Conservation (phyloP, 805 yeast species). For the Candida morakotiae region DNA sequence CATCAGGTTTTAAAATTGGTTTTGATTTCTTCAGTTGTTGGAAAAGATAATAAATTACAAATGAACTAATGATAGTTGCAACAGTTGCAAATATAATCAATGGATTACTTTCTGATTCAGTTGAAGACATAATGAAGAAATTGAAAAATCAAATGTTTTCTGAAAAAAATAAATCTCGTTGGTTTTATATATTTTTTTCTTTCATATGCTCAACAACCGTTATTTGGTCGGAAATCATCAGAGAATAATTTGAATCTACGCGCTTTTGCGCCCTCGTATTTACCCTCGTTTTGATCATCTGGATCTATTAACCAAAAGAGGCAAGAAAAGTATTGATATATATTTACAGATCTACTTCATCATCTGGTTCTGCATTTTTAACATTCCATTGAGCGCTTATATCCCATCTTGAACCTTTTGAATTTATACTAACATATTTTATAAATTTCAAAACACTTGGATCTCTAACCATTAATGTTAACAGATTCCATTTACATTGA, state of each 20-base stretch:
- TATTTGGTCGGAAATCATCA: too few relatives aligned
- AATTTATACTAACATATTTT: slow-evolving; percentile 84
- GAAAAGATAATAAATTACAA: slow-evolving; percentile 29
- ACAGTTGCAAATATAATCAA: slow-evolving; percentile 36
- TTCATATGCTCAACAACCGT: too few relatives aligned
- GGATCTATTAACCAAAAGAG: neutral
- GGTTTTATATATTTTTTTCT: too few relatives aligned
- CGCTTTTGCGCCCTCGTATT: too few relatives aligned
- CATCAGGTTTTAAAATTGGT: slow-evolving; percentile 59
- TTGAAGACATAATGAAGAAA: neutral
- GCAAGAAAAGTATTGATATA: neutral
- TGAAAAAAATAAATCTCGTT: too few relatives aligned
- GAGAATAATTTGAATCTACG: too few relatives aligned
- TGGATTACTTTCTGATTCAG: slow-evolving; percentile 33
- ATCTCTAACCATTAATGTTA: slow-evolving; percentile 77
- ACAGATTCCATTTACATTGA: slow-evolving; percentile 80
- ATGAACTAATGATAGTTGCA: slow-evolving; percentile 30
- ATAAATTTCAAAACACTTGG: slow-evolving; percentile 84
- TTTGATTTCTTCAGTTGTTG: slow-evolving; percentile 33
- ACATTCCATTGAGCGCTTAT: slow-evolving; percentile 77
- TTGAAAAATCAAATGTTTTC: too few relatives aligned
- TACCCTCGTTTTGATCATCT: too few relatives aligned
- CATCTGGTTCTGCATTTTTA: slow-evolving; percentile 34
- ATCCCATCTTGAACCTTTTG: slow-evolving; percentile 94
- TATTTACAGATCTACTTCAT: neutral